Evolutionary conservation across 805 yeast genomes (phyloP), one percentile per base, ranked within the genome.

Genomic region (Candida palmyrensis): DNA sequence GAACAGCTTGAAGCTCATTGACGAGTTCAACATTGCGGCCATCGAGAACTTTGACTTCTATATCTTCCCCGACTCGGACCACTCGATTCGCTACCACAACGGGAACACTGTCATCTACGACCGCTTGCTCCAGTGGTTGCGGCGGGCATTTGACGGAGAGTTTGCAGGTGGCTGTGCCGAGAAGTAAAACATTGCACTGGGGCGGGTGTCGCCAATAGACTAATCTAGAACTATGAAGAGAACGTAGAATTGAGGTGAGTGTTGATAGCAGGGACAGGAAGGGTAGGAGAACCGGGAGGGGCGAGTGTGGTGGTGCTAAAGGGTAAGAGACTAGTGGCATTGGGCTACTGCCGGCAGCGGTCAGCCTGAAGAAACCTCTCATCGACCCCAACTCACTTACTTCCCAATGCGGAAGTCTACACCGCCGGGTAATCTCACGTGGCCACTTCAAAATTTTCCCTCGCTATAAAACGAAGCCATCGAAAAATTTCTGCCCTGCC

Each of bases 21-120:
- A 84, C 49, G 62, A 73, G 44, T 67, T 90, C 35, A 81, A 89
- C 48, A 47, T 79, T 35, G 73, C 67, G n/a, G 73, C 71, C 3
- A 74, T 88, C n/a, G 94, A 85, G 49, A 92, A 92, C 58, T 84
- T 78, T 44, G 92, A 84, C 48, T 63, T 82, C 38, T 82, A 78
- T 60, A 71, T 82, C 6, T 84, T 83, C 68, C 90, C 95, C 4
- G 95, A 84, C 48, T 76, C 83, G 22, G 88, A 83, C 47, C 95
- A 84, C 50, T 62, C 76, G 24, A 82, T 84, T 38, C 61, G 75
- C 28, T 79, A 73, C 55, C 90, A 84, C 51, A 81, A 83, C 52
- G 90, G 86, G 2, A 73, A 75, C 45, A 62, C 49, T n/a, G 73
- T 84, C 6, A 79, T 84, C 13, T 82, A 72, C 51, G 85, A 83